phyloP scores from a whole-genome alignment of 371 early-diverging fungal genomes.

The Mycotypha africana region DNA sequence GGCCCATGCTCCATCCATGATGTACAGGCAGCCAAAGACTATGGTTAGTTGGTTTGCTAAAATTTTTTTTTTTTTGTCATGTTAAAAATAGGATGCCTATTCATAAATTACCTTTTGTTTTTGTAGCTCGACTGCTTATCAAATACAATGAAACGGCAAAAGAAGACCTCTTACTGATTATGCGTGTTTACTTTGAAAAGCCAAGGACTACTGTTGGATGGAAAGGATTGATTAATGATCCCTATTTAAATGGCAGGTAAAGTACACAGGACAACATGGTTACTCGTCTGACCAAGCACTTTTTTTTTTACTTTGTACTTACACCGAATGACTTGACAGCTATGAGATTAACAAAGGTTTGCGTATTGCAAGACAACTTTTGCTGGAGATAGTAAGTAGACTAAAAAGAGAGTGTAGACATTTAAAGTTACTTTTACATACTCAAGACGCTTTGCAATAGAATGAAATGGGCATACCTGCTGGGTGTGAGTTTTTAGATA shows the following conservation, averaged over 20 bases:
- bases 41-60: slow-evolving; percentile 42
- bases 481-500: slow-evolving; percentile 77
- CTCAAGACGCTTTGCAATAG: slow-evolving; percentile 1
- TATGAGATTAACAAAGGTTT: slow-evolving; percentile 92
- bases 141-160: slow-evolving; percentile 50
- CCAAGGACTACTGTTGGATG: slow-evolving; percentile 93
- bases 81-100: not conserved
- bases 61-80: not conserved
- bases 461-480: slow-evolving; percentile 83
- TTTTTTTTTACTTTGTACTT: not conserved
- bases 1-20: slow-evolving; percentile 94
- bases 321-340: slow-evolving; percentile 13
- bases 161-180: slow-evolving; percentile 77
- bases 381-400: slow-evolving; percentile 45
- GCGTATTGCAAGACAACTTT: slow-evolving; percentile 74
- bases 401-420: not conserved
- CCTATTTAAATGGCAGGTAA: slow-evolving; percentile 72
- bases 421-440: not conserved
- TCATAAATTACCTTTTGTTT: not conserved
- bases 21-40: slow-evolving; percentile 79
- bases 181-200: slow-evolving; percentile 95
- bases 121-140: slow-evolving; percentile 40
- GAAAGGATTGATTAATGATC: slow-evolving; percentile 94
- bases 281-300: too few relatives aligned
- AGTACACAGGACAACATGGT: not conserved